Conservation (phyloP, 2,329 filamentous ascomycete genomes). For the Arthrobotrys sinensis region DNA sequence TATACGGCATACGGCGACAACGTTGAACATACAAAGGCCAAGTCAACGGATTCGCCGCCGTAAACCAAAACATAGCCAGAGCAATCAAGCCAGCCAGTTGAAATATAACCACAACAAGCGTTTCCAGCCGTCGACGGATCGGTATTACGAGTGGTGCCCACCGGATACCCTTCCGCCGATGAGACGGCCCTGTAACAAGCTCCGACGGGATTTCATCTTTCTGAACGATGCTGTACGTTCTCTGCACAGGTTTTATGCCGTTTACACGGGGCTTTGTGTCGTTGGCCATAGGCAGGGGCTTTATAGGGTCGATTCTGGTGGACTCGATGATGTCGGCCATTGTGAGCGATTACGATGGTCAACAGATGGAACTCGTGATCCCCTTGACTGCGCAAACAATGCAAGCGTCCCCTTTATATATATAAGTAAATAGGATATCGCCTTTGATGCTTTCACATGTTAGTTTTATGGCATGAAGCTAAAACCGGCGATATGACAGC, state of each 20-base stretch:
- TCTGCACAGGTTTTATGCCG: constrained; percentile 36
- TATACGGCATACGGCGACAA: constrained; percentile 25
- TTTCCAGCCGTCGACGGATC: constrained; percentile 80
- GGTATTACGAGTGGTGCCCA: constrained; percentile 87
- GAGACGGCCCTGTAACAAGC: constrained; percentile 29
- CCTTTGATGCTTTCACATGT: constrained; percentile 53
- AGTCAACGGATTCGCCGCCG: constrained; percentile 89
- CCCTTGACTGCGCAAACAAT: constrained; percentile 21
- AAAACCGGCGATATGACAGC: constrained; percentile 36
- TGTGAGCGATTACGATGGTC: constrained; percentile 29
- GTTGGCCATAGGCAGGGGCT: constrained; percentile 26
- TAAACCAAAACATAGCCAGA: constrained; percentile 87
- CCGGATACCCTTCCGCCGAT: constrained; percentile 73
- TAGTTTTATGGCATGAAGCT: constrained; percentile 20
- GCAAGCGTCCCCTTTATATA: constrained; percentile 13
- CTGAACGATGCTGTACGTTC: constrained; percentile 41
- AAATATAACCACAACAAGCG: constrained; percentile 82
- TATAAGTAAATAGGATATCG: neutral
- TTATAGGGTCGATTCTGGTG: constrained; percentile 13
- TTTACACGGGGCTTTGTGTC: constrained; percentile 36
- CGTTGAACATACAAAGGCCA: constrained; percentile 80
- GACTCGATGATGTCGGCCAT: constrained; percentile 37
- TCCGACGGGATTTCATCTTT: constrained; percentile 52
- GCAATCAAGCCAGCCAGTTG: constrained; percentile 79
- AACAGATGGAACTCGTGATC: constrained; percentile 22